Evolutionary conservation across 805 yeast genomes (phyloP).

Genomic region (Candida railenensis): DNA sequence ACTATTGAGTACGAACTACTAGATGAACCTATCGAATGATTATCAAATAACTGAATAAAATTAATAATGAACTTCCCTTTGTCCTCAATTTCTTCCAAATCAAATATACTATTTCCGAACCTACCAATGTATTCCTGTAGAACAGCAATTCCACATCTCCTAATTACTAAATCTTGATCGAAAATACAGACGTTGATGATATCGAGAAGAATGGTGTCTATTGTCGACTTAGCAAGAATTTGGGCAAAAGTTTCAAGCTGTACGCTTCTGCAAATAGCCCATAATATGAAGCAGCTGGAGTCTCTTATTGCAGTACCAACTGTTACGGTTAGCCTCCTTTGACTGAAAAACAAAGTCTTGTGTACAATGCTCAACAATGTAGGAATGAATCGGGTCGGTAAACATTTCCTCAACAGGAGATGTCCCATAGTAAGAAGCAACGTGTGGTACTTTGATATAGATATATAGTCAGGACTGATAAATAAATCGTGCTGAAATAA

Average conservation of each 20-base stretch:
- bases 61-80: slow-evolving; percentile 40
- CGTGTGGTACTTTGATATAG: slow-evolving; percentile 54
- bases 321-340: slow-evolving; percentile 47
- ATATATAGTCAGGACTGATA: slow-evolving; percentile 29
- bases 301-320: slow-evolving; percentile 76
- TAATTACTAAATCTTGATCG: slow-evolving; percentile 70
- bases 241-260: slow-evolving; percentile 13
- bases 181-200: slow-evolving; percentile 57
- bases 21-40: slow-evolving; percentile 24
- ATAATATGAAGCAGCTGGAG: slow-evolving; percentile 78
- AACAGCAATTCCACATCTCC: slow-evolving; percentile 85
- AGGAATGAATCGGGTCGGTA: slow-evolving; percentile 23
- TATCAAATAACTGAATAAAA: slow-evolving; percentile 61
- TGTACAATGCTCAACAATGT: slow-evolving; percentile 38
- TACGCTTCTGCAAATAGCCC: slow-evolving; percentile 64
- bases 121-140: slow-evolving; percentile 85
- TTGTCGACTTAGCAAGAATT: neutral
- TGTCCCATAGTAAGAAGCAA: slow-evolving; percentile 55
- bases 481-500: slow-evolving; percentile 10
- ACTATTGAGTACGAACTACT: slow-evolving; percentile 15
- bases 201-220: slow-evolving; percentile 25
- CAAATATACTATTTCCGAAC: slow-evolving; percentile 47
- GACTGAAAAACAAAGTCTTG: slow-evolving; percentile 54
- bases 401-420: slow-evolving; percentile 23
- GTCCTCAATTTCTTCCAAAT: slow-evolving; percentile 5